A percentile compares a stretch with the other conserved stretches of the same genome.
Conservation (phyloP, 1,284 basidiomycete genomes). For the Tylopilus sp. region DNA sequence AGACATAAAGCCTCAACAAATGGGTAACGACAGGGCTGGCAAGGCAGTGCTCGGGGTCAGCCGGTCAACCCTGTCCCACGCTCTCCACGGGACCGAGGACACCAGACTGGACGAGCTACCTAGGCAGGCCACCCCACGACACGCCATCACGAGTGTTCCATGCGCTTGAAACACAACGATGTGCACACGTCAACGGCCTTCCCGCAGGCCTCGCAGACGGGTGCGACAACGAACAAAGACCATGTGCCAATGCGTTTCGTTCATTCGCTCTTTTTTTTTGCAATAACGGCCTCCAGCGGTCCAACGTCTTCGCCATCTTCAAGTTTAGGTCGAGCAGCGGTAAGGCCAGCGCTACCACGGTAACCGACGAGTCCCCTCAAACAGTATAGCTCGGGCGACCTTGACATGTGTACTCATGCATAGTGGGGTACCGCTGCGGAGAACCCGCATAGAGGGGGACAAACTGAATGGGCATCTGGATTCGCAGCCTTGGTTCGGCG, state of each 20-base stretch:
- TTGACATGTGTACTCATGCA: conserved; percentile 4
- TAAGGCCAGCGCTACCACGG: conserved; percentile 45
- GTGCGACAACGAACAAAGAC: conserved; percentile 65
- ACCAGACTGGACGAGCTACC: neutral
- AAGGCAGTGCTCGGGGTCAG: conserved; percentile 12
- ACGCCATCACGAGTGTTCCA: conserved; percentile 2
- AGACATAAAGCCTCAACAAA: conserved; percentile 3
- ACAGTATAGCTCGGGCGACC: conserved; percentile 34
- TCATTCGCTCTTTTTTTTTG: no score
- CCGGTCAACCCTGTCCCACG: neutral
- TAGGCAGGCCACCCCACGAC: conserved; percentile 7
- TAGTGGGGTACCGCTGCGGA: conserved; percentile 27
- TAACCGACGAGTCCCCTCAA: conserved; percentile 53
- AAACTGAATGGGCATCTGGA: conserved; percentile 2
- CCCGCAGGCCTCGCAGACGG: conserved; percentile 7
- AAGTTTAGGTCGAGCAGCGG: conserved; percentile 56
- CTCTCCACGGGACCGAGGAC: neutral
- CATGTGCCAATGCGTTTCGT: no score
- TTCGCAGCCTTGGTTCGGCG: conserved; percentile 1
- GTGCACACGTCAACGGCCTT: neutral
- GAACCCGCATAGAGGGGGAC: neutral
- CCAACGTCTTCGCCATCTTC: conserved; percentile 63
- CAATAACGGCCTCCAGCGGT: conserved; percentile 34
- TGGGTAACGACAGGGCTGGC: conserved; percentile 1
- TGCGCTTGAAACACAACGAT: neutral